These are phyloP conservation scores for Tylopilus sp. DNA, from an alignment of 768 basidiomycete species.

Conservation along the genomic window DNA sequence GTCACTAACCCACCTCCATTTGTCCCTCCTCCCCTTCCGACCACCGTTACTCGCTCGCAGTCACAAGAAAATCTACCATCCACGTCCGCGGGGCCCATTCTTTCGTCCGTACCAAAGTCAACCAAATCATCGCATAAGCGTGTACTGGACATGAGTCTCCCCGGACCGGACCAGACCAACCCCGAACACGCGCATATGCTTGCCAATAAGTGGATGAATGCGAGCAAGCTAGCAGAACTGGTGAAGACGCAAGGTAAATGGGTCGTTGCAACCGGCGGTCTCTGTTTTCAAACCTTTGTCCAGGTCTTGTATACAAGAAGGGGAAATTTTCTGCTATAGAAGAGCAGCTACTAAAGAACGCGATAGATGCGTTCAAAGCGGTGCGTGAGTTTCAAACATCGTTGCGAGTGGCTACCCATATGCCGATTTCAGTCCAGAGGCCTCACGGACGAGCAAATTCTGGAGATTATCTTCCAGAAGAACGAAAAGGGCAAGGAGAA, in stretches of 20 bases:
- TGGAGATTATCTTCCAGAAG: slow-evolving; percentile 66
- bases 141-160: slow-evolving; percentile 42
- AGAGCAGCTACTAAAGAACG: slow-evolving; percentile 58
- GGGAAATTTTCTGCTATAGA: slow-evolving; percentile 84
- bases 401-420: not conserved
- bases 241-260: slow-evolving; percentile 61
- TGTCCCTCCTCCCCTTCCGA: slow-evolving; percentile 18
- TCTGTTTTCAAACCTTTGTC: slow-evolving; percentile 1
- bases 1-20: slow-evolving; percentile 17
- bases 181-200: slow-evolving; percentile 64
- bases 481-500: slow-evolving; percentile 57
- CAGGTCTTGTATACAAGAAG: slow-evolving; percentile 84
- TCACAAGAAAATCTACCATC: slow-evolving; percentile 41
- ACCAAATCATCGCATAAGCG: slow-evolving; percentile 36
- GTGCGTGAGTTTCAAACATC: slow-evolving; percentile 37
- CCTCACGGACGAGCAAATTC: slow-evolving; percentile 53
- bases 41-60: slow-evolving; percentile 30
- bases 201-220: slow-evolving; percentile 76
- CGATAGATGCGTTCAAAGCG: slow-evolving; percentile 59
- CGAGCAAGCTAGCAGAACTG: slow-evolving; percentile 64
- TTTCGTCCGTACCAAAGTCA: slow-evolving; percentile 38
- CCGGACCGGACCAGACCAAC: slow-evolving; percentile 40
- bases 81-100: slow-evolving; percentile 38
- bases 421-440: slow-evolving; percentile 41
- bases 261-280: not conserved